A percentile compares a stretch with the other conserved stretches of the same genome.
Evolutionary conservation across 2,329 filamentous ascomycete species (phyloP).

Genomic region (Blastomyces parvus): DNA sequence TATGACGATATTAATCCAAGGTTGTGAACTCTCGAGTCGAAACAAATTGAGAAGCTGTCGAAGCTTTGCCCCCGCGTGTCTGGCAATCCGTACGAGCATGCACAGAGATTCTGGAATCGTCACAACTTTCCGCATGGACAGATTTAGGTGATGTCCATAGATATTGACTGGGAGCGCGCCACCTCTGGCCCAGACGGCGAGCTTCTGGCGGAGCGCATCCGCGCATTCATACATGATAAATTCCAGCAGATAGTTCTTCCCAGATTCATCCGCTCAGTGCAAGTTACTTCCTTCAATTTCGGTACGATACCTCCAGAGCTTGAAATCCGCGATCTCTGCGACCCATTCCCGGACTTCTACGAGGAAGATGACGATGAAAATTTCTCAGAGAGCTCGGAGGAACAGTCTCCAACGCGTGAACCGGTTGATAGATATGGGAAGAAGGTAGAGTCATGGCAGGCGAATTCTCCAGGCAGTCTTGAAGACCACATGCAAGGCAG

Average conservation of each 20-base stretch:
- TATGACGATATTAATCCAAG: background rate
- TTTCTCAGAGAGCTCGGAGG: slow-evolving; percentile 30
- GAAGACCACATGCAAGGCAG: slow-evolving; percentile 22
- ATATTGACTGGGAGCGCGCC: slow-evolving; percentile 91
- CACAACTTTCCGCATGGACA: slow-evolving; percentile 6
- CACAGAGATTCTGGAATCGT: background rate
- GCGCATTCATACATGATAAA: slow-evolving; percentile 87
- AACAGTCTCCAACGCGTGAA: slow-evolving; percentile 13
- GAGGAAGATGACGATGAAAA: slow-evolving; percentile 56
- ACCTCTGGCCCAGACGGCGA: slow-evolving; percentile 81
- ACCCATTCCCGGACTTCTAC: slow-evolving; percentile 93
- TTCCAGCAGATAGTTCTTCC: slow-evolving; percentile 88
- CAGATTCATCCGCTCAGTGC: slow-evolving; percentile 92
- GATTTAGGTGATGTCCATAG: slow-evolving; percentile 71
- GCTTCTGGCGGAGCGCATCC: slow-evolving; percentile 74
- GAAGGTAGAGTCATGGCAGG: slow-evolving; percentile 11
- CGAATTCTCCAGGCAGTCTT: slow-evolving; percentile 7
- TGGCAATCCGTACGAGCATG: background rate
- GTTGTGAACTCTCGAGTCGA: too few species aligned
- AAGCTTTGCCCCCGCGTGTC: background rate
- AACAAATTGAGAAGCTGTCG: background rate
- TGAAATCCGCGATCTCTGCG: slow-evolving; percentile 92
- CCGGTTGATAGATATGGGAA: slow-evolving; percentile 3
- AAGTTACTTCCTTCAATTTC: slow-evolving; percentile 90
- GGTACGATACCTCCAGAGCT: slow-evolving; percentile 72